Base-by-base conservation (phyloP, 768 basidiomycete genomes). In the Lyophyllum semitale region DNA sequence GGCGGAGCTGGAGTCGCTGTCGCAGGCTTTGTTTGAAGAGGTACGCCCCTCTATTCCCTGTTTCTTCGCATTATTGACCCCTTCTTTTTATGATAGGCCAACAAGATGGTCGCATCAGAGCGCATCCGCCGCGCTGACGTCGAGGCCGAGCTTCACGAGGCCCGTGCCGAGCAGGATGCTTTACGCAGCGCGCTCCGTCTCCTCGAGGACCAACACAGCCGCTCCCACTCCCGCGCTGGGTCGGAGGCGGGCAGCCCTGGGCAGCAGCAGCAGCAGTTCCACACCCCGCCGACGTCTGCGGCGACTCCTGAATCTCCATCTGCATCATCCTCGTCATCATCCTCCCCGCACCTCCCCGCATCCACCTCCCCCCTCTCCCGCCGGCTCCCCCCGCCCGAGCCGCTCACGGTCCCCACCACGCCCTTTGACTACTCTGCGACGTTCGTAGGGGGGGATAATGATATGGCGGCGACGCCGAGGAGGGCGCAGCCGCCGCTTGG, bases 21-120 rank as follows among this genome's bases (percentile, higher is more conserved):
- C 85, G 8, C 90, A 93, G 66, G 91, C 91, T 0, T 69, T 95
- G 45, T 95, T 95, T 60, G 92, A 93, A 68, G 92, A 94, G 83
- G 90, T 90, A 58, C 37, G 32, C 32, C 40, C 20, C 44, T 26
- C 43, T 32, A 37, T 30, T 18, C 9, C 30, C 17, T 5, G 53
- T 44, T 63, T 29, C 37, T 35, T n/a, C n/a, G n/a, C n/a, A n/a
- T n/a, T n/a, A n/a, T n/a, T n/a, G n/a, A n/a, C n/a, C n/a, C n/a
- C n/a, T n/a, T n/a, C n/a, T n/a, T n/a, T n/a, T n/a, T n/a, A n/a
- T n/a, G 9, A 59, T 27, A 91, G 89, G 92, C 93, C 6, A 94
- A 94, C 68, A 91, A 88, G 60, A 94, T 95, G 92, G 92, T 94
- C 2, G 82, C 88, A 8, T 78, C 78, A 0, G 93, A 94, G 62